A percentile compares a stretch with the other conserved stretches of the same genome.
Evolutionary conservation across 2,329 filamentous ascomycete species (phyloP).

Genomic region (Laburnicola sp.): DNA sequence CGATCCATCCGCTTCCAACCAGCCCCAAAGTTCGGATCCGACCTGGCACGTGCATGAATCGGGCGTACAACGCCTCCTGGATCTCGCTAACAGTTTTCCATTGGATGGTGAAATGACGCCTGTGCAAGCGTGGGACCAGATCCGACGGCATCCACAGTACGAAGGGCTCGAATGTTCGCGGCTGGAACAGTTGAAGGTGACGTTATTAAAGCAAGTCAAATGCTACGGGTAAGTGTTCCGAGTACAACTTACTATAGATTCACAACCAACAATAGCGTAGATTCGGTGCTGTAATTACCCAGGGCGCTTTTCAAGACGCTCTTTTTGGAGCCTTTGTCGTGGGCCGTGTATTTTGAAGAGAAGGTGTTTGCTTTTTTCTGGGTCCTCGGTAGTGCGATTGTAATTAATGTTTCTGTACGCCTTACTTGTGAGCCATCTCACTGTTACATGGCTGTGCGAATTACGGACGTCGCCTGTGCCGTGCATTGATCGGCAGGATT

Average conservation of each 20-base stretch:
- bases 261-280: constrained; percentile 7
- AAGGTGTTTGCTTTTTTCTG: too few relatives aligned
- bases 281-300: constrained; percentile 27
- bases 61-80: constrained; percentile 25
- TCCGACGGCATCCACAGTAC: constrained; percentile 33
- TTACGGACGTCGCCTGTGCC: too few relatives aligned
- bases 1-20: constrained; percentile 10
- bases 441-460: too few relatives aligned
- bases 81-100: constrained; percentile 21
- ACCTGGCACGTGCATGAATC: constrained; percentile 22
- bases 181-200: constrained; percentile 30
- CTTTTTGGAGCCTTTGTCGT: constrained; percentile 21
- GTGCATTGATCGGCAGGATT: too few relatives aligned
- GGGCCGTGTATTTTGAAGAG: constrained; percentile 20
- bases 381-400: too few relatives aligned
- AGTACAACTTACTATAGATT: neutral
- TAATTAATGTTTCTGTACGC: too few relatives aligned
- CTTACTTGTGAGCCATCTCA: too few relatives aligned
- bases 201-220: constrained; percentile 29
- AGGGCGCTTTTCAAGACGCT: constrained; percentile 16
- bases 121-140: constrained; percentile 44
- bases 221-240: constrained; percentile 37
- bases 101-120: constrained; percentile 38
- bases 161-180: constrained; percentile 17
- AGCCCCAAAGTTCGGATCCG: neutral